Base-by-base conservation (phyloP, 768 basidiomycete genomes). In the Hydnomerulius pinastri region DNA sequence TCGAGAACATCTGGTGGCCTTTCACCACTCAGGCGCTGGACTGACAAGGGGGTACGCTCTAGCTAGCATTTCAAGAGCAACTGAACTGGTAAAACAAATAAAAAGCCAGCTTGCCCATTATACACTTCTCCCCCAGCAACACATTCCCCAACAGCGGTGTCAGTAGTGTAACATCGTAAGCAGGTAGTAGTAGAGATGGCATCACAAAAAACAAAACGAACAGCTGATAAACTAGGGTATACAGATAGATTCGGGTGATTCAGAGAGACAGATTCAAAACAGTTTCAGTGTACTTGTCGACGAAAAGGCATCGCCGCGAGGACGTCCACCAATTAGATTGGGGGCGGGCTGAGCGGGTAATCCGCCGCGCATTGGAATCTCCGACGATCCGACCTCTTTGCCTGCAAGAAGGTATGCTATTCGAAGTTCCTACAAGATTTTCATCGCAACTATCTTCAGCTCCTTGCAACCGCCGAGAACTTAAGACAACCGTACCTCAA, bases 351-450 rank as follows among this genome's bases (percentile, higher is more conserved):
- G 60, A 1, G 62, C 60, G 0, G 67, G 65, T 46, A 59, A 38
- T 2, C 47, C 59, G 9, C 59, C 63, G 3, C 62, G 63, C 1
- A 58, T 51, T 24, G 64, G 58, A 51, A 67, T 66, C 53, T 70
- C 66, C 1, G 66, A 63, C 2, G 80, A 81, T 4, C 70, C 73
- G 42, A 79, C 68, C 52, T 79, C 77, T 32, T 75, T 74, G 0
- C 74, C 69, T 33, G 69, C 65, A n/a, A 68, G 62, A 28, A 72
- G 51, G 48, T 55, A 76, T 0, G 79, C 78, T 39, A 81, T 55
- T 38, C 79, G 79, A 33, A 81, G 73, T 66, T 82, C 81, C 81
- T 82, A 53, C 17, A 44, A 44, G 35, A 36, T 18, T 36, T 24
- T 43, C 21, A 42, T 21, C n/a, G 29, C 15, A 42, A 30, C 32